Conservation (phyloP, 169 alveolate species). For the Eimeria praecox region DNA sequence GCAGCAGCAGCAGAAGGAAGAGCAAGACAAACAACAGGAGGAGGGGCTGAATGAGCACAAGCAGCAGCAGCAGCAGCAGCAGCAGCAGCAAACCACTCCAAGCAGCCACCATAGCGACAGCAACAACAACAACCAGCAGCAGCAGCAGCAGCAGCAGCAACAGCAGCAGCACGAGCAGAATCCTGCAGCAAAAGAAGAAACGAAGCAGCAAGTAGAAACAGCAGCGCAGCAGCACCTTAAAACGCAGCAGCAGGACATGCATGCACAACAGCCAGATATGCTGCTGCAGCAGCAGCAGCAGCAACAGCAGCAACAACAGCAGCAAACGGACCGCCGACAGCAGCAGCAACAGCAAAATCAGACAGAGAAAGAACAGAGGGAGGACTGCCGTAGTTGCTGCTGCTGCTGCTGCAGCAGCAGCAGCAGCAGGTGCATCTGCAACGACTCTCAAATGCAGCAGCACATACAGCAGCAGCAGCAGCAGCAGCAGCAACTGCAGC, state of each 20-base stretch:
- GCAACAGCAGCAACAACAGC: background rate
- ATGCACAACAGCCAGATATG: background rate
- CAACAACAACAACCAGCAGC: too few relatives aligned
- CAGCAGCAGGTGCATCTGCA: slow-evolving; percentile 5
- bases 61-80: background rate
- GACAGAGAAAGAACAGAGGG: background rate
- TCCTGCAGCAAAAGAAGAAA: background rate
- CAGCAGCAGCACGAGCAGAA: background rate
- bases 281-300: background rate
- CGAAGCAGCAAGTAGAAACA: background rate
- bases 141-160: background rate
- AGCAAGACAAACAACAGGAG: background rate
- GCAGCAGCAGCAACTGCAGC: slow-evolving; percentile 54
- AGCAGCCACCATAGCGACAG: background rate
- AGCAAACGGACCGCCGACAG: background rate
- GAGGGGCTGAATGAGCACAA: background rate
- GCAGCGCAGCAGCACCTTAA: background rate
- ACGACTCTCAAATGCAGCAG: background rate
- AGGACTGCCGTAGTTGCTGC: background rate
- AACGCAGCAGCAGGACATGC: slow-evolving; percentile 1
- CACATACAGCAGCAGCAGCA: background rate
- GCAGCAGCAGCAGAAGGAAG: background rate
- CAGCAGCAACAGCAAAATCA: background rate
- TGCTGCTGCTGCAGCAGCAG: slow-evolving; percentile 5
- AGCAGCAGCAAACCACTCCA: background rate